phyloP scores from a whole-genome alignment of 176 grass and related monocot species.

The Oryza punctata region DNA sequence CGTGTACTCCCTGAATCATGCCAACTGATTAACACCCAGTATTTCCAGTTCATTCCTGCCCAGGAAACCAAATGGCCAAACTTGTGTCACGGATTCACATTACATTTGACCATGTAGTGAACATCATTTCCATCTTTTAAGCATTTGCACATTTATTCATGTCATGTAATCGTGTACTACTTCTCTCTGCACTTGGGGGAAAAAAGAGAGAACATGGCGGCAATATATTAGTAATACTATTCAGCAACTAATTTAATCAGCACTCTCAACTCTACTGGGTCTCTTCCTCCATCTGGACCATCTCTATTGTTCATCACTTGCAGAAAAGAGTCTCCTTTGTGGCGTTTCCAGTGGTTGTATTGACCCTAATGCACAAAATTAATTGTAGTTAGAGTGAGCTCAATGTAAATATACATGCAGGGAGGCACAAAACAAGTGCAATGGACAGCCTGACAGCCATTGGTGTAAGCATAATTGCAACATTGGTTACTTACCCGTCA shows the following conservation, averaged over 20 bases:
- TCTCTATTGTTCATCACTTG: constrained; percentile 34
- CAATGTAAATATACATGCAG: background rate
- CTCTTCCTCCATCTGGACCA: background rate
- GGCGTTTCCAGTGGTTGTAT: constrained; percentile 71
- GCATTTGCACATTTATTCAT: background rate
- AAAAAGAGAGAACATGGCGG: background rate
- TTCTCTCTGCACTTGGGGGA: background rate
- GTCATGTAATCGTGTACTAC: background rate
- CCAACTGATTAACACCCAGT: background rate
- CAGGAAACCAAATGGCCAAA: background rate
- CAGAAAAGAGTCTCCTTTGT: constrained; percentile 83
- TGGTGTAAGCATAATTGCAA: background rate
- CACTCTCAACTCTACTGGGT: background rate
- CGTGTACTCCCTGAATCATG: background rate
- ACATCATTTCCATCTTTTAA: background rate
- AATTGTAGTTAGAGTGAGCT: background rate
- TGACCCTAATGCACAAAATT: constrained; percentile 49
- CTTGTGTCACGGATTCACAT: background rate
- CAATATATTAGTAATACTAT: background rate
- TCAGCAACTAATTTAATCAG: background rate
- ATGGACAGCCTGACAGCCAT: background rate
- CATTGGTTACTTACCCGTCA: constrained; percentile 41
- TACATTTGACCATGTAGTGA: background rate
- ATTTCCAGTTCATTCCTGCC: background rate
- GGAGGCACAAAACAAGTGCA: background rate